Evolutionary conservation across 495 filamentous ascomycete genomes (phyloP).

Genomic region (Podospora pseudocomata): DNA sequence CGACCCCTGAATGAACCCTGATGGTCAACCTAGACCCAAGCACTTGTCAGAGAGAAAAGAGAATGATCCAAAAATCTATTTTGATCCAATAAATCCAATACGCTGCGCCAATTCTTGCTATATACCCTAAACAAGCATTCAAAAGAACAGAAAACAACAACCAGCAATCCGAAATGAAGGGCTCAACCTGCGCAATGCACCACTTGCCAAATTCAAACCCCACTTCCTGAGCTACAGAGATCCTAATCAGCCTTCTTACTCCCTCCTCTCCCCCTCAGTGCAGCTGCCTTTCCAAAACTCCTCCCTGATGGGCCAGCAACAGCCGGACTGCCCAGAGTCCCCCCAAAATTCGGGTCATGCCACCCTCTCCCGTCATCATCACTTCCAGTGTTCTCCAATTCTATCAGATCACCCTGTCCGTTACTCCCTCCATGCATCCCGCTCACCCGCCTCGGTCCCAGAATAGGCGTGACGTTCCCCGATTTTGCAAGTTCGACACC

Average conservation of each 20-base stretch:
- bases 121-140: constrained; percentile 4
- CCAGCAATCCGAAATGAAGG: neutral
- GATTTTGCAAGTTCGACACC: constrained; percentile 40
- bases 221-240: neutral
- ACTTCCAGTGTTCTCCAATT: constrained; percentile 64
- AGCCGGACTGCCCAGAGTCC: neutral
- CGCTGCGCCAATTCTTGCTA: constrained; percentile 5
- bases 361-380: constrained; percentile 43
- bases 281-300: constrained; percentile 29
- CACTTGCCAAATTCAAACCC: neutral
- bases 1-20: neutral
- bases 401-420: constrained; percentile 71
- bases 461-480: constrained; percentile 42
- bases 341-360: constrained; percentile 8
- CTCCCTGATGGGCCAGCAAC: constrained; percentile 31
- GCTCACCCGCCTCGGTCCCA: constrained; percentile 38
- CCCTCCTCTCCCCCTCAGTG: constrained; percentile 17
- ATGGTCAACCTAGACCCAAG: neutral
- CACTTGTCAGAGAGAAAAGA: neutral
- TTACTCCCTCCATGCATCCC: constrained; percentile 16
- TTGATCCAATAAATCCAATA: neutral
- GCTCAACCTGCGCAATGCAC: neutral
- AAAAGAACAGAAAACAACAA: neutral
- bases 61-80: neutral
- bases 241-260: constrained; percentile 37